phyloP scores from a whole-genome alignment of 352 stramenopile genomes.

The Pythium insidiosum region DNA sequence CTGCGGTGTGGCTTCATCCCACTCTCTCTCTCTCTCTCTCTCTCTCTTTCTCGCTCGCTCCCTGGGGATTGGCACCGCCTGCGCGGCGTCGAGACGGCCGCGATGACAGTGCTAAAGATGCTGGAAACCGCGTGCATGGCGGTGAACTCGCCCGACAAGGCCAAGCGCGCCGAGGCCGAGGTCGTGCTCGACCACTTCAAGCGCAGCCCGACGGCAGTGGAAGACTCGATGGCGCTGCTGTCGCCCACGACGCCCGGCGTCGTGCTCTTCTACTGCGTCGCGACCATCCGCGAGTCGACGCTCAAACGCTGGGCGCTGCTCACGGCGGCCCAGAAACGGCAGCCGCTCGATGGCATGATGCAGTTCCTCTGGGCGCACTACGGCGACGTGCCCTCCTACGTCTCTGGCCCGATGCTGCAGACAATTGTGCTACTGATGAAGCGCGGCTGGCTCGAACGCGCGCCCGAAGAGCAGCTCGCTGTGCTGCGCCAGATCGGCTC shows the following conservation, averaged over 20 bases:
- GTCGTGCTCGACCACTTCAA: slow-evolving; percentile 74
- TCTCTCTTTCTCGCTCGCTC: too few relatives aligned
- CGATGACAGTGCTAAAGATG: slow-evolving; percentile 33
- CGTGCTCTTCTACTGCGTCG: slow-evolving; percentile 79
- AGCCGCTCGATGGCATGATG: slow-evolving; percentile 68
- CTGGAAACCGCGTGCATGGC: slow-evolving; percentile 60
- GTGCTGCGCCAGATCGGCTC: slow-evolving; percentile 68
- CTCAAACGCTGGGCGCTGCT: slow-evolving; percentile 59
- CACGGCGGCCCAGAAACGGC: slow-evolving; percentile 31
- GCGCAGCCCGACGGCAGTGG: slow-evolving; percentile 52
- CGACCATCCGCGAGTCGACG: slow-evolving; percentile 66
- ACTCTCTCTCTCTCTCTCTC: too few relatives aligned
- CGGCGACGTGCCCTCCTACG: slow-evolving; percentile 37
- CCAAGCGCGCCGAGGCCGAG: slow-evolving; percentile 52
- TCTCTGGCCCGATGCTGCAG: slow-evolving; percentile 55
- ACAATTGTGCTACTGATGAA: slow-evolving; percentile 75
- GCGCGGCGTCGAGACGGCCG: not conserved
- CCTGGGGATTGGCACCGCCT: too few relatives aligned
- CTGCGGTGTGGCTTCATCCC: too few relatives aligned
- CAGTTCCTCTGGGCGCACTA: slow-evolving; percentile 66
- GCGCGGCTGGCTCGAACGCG: slow-evolving; percentile 69
- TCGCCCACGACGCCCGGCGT: slow-evolving; percentile 29
- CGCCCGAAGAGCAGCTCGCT: slow-evolving; percentile 31
- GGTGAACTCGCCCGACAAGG: slow-evolving; percentile 54
- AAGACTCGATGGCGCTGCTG: slow-evolving; percentile 52